phyloP scores from a whole-genome alignment of 176 grass and related monocot species.

The Tillandsia fasciculata region DNA sequence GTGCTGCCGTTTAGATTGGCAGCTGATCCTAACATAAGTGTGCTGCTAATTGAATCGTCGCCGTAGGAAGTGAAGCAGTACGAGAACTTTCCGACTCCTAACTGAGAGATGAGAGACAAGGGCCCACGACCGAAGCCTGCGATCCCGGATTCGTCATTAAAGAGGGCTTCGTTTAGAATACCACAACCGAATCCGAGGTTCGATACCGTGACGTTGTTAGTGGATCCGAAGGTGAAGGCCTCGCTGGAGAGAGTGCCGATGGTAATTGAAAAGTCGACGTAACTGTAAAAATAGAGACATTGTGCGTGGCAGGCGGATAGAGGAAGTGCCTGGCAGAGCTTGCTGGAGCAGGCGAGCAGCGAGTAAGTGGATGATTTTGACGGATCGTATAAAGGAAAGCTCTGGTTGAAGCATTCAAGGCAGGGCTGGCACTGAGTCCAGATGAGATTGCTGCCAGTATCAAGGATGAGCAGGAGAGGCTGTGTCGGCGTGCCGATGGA shows the following conservation, averaged over 20 bases:
- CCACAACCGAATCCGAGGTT: constrained; percentile 47
- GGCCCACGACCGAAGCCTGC: constrained; percentile 40
- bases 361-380: constrained; percentile 26
- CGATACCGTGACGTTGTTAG: background rate
- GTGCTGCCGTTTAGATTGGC: constrained; percentile 26
- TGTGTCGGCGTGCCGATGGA: constrained; percentile 40
- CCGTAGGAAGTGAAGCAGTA: constrained; percentile 43
- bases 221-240: constrained; percentile 41
- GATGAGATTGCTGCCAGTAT: constrained; percentile 63
- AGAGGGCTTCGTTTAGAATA: background rate
- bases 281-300: constrained; percentile 37
- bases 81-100: constrained; percentile 36
- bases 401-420: background rate
- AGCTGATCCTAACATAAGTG: constrained; percentile 40
- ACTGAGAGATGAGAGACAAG: constrained; percentile 43
- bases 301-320: background rate
- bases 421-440: constrained; percentile 34
- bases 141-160: constrained; percentile 29
- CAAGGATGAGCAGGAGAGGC: constrained; percentile 26
- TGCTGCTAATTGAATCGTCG: constrained; percentile 18
- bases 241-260: constrained; percentile 39
- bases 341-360: constrained; percentile 20
- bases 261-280: constrained; percentile 38
- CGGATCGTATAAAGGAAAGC: constrained; percentile 14
- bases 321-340: constrained; percentile 5